Evolutionary conservation across 371 early-diverging fungal species (phyloP), one percentile per base, ranked within the genome.

Genomic region (Mucor saturninus): DNA sequence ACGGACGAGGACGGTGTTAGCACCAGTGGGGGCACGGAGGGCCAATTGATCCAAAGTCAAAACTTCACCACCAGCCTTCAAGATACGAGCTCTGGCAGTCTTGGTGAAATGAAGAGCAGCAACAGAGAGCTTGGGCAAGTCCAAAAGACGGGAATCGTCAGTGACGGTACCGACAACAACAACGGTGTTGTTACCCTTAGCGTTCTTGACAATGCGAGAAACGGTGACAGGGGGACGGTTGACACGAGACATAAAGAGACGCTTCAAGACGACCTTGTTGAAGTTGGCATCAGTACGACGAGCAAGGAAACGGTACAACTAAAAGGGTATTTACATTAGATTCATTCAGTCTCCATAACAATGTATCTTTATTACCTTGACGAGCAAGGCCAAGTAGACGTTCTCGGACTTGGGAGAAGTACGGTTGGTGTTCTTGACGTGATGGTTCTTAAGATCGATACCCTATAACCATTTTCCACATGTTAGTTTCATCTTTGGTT

Each of bases 41-140:
- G 99, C 99, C 62, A 99, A 90, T 88, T 99, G 98, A 80, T 99
- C 99, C 71, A 99, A 90, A 72, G 99, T 99, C 69, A 99, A 84
- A 74, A 89, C 79, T 86, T 99, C 98, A 84, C 99, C 99, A 72
- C 99, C 99, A 74, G 98, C 97, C 89, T 93, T 92, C 79, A 96
- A 71, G 83, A 99, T 96, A 77, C 98, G 91, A 65, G 95, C 97
- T 83, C 94, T 94, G 77, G 96, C 99, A 45, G 94, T 85, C 86
- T 91, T 87, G 82, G 81, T 94, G 84, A 99, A 87, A 68, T 91
- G 91, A 71, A 99, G 93, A 69, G 98, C 98, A 70, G 93, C 93
- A 59, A 99, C 86, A 59, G 94, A 92, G 74, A 98, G 75, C 91
- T 97, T 97, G 83, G 98, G 98, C 62, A 97, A 87, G 53, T 90